A percentile compares a stretch with the other conserved stretches of the same genome.
Conservation (phyloP, 139 green algal species). For the Pleodorina starrii region DNA sequence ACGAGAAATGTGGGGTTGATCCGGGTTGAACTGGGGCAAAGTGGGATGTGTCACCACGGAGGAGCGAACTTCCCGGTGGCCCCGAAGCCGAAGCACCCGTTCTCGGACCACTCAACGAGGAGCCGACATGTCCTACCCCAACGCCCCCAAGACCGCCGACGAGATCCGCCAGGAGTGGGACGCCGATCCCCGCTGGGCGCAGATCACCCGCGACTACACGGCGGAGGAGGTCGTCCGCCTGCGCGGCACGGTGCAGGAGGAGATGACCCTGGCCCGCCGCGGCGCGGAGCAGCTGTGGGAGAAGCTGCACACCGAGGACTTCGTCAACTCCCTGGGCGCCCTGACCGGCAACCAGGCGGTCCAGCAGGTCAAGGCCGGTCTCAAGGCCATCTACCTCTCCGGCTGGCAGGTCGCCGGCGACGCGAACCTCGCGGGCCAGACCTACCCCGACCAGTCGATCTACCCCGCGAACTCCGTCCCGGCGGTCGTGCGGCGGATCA, state of each 20-base stretch:
- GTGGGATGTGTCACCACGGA: too few species aligned
- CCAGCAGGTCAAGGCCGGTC: constrained; percentile 69
- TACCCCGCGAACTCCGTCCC: constrained; percentile 88
- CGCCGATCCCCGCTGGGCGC: constrained; percentile 61
- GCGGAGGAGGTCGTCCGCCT: constrained; percentile 78
- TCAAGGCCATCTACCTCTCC: constrained; percentile 94
- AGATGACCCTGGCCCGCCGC: constrained; percentile 76
- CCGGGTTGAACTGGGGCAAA: too few species aligned
- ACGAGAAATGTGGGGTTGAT: too few species aligned
- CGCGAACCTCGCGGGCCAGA: constrained; percentile 77
- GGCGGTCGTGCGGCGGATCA: constrained; percentile 81
- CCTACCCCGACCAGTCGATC: constrained; percentile 89
- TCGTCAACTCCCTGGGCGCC: constrained; percentile 83
- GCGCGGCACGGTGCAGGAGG: constrained; percentile 79
- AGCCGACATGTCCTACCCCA: too few species aligned
- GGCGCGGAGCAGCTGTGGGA: constrained; percentile 85
- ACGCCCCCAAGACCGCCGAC: too few species aligned
- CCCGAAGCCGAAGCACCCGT: too few species aligned
- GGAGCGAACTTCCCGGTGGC: too few species aligned
- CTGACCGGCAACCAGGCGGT: constrained; percentile 79
- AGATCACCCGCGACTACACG: constrained; percentile 63
- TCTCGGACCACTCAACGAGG: too few species aligned
- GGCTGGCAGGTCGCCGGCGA: constrained; percentile 93
- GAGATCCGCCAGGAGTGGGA: too few species aligned
- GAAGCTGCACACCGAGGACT: constrained; percentile 78